A percentile compares a stretch with the other conserved stretches of the same genome.
Evolutionary conservation across 2,329 filamentous ascomycete species (phyloP).

Genomic region (Pyrenochaeta sp.): DNA sequence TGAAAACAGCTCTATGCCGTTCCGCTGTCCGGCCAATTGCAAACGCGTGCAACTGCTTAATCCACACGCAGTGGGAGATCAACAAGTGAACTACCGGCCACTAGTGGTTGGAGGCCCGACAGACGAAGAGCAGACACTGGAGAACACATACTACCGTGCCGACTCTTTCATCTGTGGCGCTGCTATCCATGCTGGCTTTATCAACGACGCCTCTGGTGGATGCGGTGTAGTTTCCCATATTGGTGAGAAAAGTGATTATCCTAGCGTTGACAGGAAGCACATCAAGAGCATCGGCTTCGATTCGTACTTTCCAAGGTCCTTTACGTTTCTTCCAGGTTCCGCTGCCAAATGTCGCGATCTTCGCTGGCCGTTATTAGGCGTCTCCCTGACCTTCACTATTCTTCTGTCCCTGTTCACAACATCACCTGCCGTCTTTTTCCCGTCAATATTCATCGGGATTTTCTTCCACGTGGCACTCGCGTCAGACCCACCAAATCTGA

Average conservation of each 20-base stretch:
- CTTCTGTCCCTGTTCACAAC: constrained; percentile 83
- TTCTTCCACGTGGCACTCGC: constrained; percentile 93
- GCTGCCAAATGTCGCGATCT: constrained; percentile 76
- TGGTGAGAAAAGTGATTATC: constrained; percentile 72
- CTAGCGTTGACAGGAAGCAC: constrained; percentile 72
- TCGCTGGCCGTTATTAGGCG: constrained; percentile 82
- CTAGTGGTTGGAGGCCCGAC: constrained; percentile 64
- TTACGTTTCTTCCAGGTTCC: constrained; percentile 74
- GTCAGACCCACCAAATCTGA: constrained; percentile 80
- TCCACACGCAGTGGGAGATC: constrained; percentile 76
- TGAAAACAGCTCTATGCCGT: constrained; percentile 72
- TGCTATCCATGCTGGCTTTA: constrained; percentile 83
- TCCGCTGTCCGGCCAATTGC: constrained; percentile 79
- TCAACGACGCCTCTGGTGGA: constrained; percentile 75
- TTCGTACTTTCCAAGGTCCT: constrained; percentile 89
- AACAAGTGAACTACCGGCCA: constrained; percentile 65
- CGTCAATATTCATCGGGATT: constrained; percentile 78
- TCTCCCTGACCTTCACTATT: constrained; percentile 81
- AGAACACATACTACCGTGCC: constrained; percentile 76
- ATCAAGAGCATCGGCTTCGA: constrained; percentile 82
- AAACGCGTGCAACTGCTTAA: constrained; percentile 71
- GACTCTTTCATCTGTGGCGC: constrained; percentile 89
- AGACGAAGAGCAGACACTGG: constrained; percentile 48
- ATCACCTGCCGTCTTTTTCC: constrained; percentile 83
- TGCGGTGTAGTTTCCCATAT: constrained; percentile 82